phyloP scores from a whole-genome alignment of 1,139 yeast genomes.

The Ogataea hybrid region DNA sequence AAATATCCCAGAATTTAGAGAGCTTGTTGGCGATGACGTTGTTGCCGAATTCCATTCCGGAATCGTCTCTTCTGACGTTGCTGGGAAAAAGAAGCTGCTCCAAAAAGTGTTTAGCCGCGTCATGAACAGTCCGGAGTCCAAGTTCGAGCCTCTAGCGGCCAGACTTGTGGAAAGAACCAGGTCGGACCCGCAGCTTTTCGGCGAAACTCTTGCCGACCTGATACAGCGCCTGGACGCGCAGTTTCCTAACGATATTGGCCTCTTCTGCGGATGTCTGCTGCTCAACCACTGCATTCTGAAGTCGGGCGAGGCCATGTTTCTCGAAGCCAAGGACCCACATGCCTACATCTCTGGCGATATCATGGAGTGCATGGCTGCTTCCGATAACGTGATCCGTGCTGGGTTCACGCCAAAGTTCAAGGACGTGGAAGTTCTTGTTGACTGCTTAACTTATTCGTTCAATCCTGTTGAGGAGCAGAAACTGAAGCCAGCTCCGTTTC shows the following conservation, averaged over 20 bases:
- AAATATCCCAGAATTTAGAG: slow-evolving; percentile 71
- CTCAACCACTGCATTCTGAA: slow-evolving; percentile 80
- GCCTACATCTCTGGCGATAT: slow-evolving; percentile 97
- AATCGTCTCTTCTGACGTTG: slow-evolving; percentile 38
- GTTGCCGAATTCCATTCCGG: slow-evolving; percentile 52
- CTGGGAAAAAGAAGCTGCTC: slow-evolving; percentile 57
- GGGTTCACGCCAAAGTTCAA: slow-evolving; percentile 98
- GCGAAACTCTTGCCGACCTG: slow-evolving; percentile 61
- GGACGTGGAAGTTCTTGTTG: slow-evolving; percentile 86
- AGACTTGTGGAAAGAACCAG: slow-evolving; percentile 63
- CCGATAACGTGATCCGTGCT: slow-evolving; percentile 96
- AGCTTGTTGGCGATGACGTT: slow-evolving; percentile 63
- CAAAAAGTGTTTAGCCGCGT: slow-evolving; percentile 75
- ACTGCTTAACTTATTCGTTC: slow-evolving; percentile 85
- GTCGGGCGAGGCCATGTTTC: slow-evolving; percentile 96
- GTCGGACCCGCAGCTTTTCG: slow-evolving; percentile 47
- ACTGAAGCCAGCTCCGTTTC: slow-evolving; percentile 66
- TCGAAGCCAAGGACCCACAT: slow-evolving; percentile 97
- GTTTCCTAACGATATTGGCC: slow-evolving; percentile 91
- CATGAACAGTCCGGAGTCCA: slow-evolving; percentile 69
- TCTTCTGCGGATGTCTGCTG: slow-evolving; percentile 92
- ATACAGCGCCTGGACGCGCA: slow-evolving; percentile 76
- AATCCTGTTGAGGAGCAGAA: slow-evolving; percentile 92
- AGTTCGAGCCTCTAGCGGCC: slow-evolving; percentile 54
- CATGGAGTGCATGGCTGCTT: slow-evolving; percentile 99